A percentile compares a stretch with the other conserved stretches of the same genome.
These are phyloP conservation scores for Saccharomycopsis olivae DNA, from an alignment of 805 yeast species.

Conservation along the genomic window DNA sequence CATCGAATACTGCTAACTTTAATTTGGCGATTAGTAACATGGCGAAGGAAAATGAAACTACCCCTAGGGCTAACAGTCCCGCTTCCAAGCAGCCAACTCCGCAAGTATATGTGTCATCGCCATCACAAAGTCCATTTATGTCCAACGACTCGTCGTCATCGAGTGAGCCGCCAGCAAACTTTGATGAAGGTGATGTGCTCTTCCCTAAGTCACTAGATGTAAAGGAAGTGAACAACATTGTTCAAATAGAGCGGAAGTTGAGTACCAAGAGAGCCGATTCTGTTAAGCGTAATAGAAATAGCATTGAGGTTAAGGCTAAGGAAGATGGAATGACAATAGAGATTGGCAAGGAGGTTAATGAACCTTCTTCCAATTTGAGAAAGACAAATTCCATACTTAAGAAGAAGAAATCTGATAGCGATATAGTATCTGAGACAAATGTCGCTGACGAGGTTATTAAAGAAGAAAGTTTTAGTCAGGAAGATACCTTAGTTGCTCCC, in stretches of 20 bases:
- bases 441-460: neutral
- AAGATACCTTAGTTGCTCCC: neutral
- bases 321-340: constrained; percentile 42
- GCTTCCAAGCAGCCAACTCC: neutral
- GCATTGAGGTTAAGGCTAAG: constrained; percentile 26
- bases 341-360: constrained; percentile 20
- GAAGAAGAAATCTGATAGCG: constrained; percentile 5
- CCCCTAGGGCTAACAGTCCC: neutral
- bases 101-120: neutral
- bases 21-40: constrained; percentile 12
- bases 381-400: constrained; percentile 17
- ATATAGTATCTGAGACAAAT: neutral
- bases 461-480: neutral
- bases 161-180: neutral
- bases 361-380: constrained; percentile 10
- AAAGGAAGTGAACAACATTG: constrained; percentile 66
- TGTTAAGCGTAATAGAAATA: constrained; percentile 11
- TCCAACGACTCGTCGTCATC: neutral
- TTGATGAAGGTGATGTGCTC: constrained; percentile 40
- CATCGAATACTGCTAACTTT: constrained; percentile 17
- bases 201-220: constrained; percentile 62
- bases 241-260: constrained; percentile 56
- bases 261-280: constrained; percentile 30
- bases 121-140: neutral
- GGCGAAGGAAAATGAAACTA: neutral